Base-by-base conservation (phyloP, 2,329 filamentous ascomycete species). In the Parasarocladium wereldwijsianum region DNA sequence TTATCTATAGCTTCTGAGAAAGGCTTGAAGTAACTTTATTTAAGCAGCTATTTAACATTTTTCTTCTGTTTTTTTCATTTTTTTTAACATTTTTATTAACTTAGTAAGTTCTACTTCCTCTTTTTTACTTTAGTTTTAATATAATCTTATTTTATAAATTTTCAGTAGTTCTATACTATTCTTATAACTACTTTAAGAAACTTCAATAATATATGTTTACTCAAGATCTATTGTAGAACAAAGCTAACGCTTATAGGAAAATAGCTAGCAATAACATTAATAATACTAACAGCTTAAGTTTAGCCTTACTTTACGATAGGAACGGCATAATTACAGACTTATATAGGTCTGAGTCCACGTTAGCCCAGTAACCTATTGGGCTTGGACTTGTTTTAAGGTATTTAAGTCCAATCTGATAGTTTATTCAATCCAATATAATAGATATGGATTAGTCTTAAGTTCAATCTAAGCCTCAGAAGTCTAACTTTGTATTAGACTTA, bases 1-100 rank as follows among this genome's bases (percentile, higher is more conserved):
- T n/a, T n/a, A n/a, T n/a, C n/a, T n/a, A 43, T 2, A 17, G 43
- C 36, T 29, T 39, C 19, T 21, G 8, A 8, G 8, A 21, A 21
- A 21, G 19, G 19, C 8, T 21, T 8, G 8, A 21, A 21, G 19
- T 21, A 21, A n/a, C n/a, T 8, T 21, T 8, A 8, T 21, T 21
- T 8, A 21, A 21, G 19, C 21, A 24, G 4, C 5, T 25, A 18
- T 12, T 15, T 22, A 29, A 5, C 24, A 24, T 8, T 25, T 24
- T 24, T 11, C 24, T 10, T 8, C 13, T 14, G 8, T 12, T 11
- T 26, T 19, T 20, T 14, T 20, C 9, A 17, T 19, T 17, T n/a
- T 8, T 20, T 22, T 22, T 15, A 15, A 12, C 25, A 18, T 18
- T 19, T 19, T 24, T 12, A 20, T 19, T 32, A 29, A 32, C 15